These are phyloP conservation scores for Grosmannia clavigera DNA, from an alignment of 2,329 filamentous ascomycete genomes.

Conservation along the genomic window DNA sequence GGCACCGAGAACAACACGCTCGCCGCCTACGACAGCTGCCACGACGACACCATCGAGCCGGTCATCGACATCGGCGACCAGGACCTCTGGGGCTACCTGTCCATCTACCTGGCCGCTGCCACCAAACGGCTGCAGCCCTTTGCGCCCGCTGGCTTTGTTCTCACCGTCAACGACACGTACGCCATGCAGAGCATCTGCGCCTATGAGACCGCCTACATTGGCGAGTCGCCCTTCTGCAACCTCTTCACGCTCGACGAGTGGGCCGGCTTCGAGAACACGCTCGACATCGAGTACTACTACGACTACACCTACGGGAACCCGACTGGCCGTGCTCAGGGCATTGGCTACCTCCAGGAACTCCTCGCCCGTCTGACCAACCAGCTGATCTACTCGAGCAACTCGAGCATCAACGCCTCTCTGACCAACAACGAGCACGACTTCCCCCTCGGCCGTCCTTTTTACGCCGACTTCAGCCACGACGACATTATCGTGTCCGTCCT, in stretches of 20 bases:
- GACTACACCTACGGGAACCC: conserved; percentile 34
- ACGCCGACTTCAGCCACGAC: conserved; percentile 41
- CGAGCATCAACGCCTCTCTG: conserved; percentile 36
- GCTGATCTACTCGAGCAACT: conserved; percentile 33
- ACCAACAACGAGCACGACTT: conserved; percentile 32
- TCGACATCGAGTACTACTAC: conserved; percentile 39
- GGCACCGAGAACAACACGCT: conserved; percentile 39
- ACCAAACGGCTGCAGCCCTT: conserved; percentile 32
- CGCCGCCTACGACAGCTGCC: conserved; percentile 37
- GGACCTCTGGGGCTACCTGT: conserved; percentile 29
- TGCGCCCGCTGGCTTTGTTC: conserved; percentile 32
- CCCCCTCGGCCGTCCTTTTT: conserved; percentile 34
- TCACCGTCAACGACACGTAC: conserved; percentile 37
- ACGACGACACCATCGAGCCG: conserved; percentile 23
- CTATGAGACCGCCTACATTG: conserved; percentile 39
- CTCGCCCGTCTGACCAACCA: conserved; percentile 33
- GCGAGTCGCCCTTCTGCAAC: conserved; percentile 36
- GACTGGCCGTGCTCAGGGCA: conserved; percentile 37
- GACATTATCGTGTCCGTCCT: conserved; percentile 37
- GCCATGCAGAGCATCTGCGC: conserved; percentile 40
- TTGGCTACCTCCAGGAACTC: conserved; percentile 40
- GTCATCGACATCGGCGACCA: conserved; percentile 25
- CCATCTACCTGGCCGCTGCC: conserved; percentile 31
- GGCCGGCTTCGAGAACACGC: conserved; percentile 38
- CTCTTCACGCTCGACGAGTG: conserved; percentile 43